Base-by-base conservation (phyloP, 2,329 filamentous ascomycete species). In the Parafenestella ontariensis region DNA sequence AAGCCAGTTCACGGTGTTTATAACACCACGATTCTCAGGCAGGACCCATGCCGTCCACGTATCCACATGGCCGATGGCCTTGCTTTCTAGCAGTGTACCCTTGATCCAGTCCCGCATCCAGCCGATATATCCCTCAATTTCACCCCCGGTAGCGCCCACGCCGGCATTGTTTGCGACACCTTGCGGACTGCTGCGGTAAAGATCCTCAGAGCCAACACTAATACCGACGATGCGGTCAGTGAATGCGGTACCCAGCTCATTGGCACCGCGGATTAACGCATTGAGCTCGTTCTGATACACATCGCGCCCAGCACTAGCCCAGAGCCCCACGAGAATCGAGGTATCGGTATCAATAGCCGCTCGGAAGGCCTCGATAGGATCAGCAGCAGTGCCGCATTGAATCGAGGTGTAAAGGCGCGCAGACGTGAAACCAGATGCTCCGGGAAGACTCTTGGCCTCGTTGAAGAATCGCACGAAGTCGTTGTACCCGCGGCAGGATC, bases 161-260 rank as follows among this genome's bases (percentile, higher is more conserved):
- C 86, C 85, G 37, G 86, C 85, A 0, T 85, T 77, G 63, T 85
- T 85, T 45, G 79, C 90, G 28, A 83, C 73, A 51, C 86, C 85
- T n/a, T 83, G 87, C 11, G 84, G 82, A 1, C 90, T 90, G 79
- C 68, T 79, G 59, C 76, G 63, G 68, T 81, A 81, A 29, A 80
- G 82, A 74, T 96, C 92, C 82, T 96, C 92, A 61, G 84, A 90
- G 57, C 92, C 92, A 45, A 96, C 86, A 1, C 90, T 93, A 77
- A 96, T 93, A 72, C 91, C 92, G 51, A 87, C 87, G 43, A 96
- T 86, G 18, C 88, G 80, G 52, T 81, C 79, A 21, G 83, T 82
- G 66, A 96, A 86, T 41, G 82, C 78, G 6, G 78, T 75, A 48
- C 90, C 91, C 71, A 92, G 91, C 66, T 86, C 81, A 37, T 77